These are phyloP conservation scores for Exophiala spinifera DNA, from an alignment of 2,329 filamentous ascomycete genomes.

Conservation along the genomic window DNA sequence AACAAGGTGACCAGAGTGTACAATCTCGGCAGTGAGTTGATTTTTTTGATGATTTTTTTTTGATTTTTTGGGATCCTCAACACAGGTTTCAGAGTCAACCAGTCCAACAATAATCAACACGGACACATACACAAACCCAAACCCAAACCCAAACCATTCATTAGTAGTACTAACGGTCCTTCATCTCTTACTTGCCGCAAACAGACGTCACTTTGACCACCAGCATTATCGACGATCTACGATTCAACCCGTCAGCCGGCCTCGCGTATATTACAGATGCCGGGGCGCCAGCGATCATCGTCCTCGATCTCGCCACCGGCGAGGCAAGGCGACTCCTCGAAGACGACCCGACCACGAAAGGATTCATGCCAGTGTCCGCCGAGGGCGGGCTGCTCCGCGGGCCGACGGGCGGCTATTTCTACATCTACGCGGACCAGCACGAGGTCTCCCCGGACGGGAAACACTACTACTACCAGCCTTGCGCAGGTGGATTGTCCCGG, in stretches of 20 bases:
- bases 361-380: slow-evolving; percentile 33
- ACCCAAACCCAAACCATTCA: no score
- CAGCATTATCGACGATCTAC: slow-evolving; percentile 38
- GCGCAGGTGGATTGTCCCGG: slow-evolving; percentile 36
- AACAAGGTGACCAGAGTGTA: slow-evolving; percentile 36
- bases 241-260: slow-evolving; percentile 31
- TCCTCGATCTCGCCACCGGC: slow-evolving; percentile 32
- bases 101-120: no score
- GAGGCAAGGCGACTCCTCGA: slow-evolving; percentile 32
- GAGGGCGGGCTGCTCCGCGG: slow-evolving; percentile 32
- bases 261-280: slow-evolving; percentile 32
- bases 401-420: slow-evolving; percentile 24
- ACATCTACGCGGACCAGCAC: slow-evolving; percentile 38
- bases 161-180: no score
- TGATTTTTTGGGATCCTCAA: no score
- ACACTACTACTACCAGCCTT: slow-evolving; percentile 40
- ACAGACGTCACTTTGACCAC: slow-evolving; percentile 21
- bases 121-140: no score
- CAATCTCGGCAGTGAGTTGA: slow-evolving; percentile 31
- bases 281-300: slow-evolving; percentile 24
- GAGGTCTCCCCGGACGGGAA: slow-evolving; percentile 40
- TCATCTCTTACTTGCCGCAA: no score
- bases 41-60: no score
- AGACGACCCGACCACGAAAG: slow-evolving; percentile 29
- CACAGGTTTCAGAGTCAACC: no score